Conservation (phyloP, 139 green algal species). For the Tetradesmus lagerheimii region DNA sequence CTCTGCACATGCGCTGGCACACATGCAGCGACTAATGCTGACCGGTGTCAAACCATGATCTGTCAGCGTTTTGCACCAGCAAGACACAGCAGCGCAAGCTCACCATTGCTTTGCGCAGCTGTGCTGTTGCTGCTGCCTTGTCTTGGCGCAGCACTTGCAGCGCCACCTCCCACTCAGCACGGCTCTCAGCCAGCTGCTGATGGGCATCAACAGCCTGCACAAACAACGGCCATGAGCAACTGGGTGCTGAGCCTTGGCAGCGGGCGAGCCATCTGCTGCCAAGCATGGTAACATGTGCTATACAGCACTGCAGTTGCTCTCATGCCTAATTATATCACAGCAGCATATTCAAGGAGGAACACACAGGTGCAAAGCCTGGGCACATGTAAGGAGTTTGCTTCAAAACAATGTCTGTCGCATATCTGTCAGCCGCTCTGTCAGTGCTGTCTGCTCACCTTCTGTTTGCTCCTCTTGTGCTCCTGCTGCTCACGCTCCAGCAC, state of each 20-base stretch:
- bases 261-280: not conserved
- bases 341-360: no score
- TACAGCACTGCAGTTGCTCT: no score
- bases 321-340: no score
- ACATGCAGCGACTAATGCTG: no score
- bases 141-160: constrained; percentile 24
- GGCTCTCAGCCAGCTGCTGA: not conserved
- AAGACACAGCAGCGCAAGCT: not conserved
- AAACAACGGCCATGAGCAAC: no score
- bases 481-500: constrained; percentile 37
- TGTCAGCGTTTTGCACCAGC: no score
- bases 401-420: no score
- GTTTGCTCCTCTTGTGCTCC: not conserved
- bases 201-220: not conserved
- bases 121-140: not conserved
- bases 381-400: no score
- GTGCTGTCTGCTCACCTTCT: constrained; percentile 6
- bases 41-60: no score
- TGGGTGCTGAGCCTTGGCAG: no score
- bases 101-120: constrained; percentile 26
- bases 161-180: constrained; percentile 12
- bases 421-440: not conserved
- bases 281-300: not conserved
- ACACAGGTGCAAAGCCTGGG: no score
- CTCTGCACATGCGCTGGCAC: no score